A percentile compares a stretch with the other conserved stretches of the same genome.
Conservation (phyloP, 139 green algal genomes). For the Axilococcus clingmanii region DNA sequence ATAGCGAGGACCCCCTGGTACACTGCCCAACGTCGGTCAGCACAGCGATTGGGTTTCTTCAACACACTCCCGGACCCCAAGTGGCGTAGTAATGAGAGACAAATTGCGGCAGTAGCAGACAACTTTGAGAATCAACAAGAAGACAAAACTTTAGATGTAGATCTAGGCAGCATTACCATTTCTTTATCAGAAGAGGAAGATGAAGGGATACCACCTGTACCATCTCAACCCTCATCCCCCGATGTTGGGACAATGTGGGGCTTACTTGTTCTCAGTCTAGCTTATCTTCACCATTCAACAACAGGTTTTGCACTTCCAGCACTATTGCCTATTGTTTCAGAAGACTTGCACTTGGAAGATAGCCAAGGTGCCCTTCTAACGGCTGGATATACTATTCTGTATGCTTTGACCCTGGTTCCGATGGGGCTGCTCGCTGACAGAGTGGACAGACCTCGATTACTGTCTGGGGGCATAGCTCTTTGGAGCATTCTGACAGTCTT, state of each 20-base stretch:
- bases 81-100: too few relatives aligned
- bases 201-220: too few relatives aligned
- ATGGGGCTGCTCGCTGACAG: constrained; percentile 70
- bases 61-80: too few relatives aligned
- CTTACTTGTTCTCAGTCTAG: constrained; percentile 53
- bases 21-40: too few relatives aligned
- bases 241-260: constrained; percentile 54
- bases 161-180: neutral
- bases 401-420: constrained; percentile 70
- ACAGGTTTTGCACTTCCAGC: constrained; percentile 65
- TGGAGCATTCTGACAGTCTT: constrained; percentile 64
- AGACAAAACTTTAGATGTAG: neutral
- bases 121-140: neutral
- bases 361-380: constrained; percentile 47
- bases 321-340: constrained; percentile 68
- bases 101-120: too few relatives aligned
- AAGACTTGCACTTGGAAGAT: constrained; percentile 62
- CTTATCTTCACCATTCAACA: constrained; percentile 77
- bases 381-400: constrained; percentile 61
- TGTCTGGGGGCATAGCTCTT: constrained; percentile 45
- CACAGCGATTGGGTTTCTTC: too few relatives aligned
- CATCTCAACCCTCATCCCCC: too few relatives aligned
- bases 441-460: constrained; percentile 54
- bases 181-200: neutral
- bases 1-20: too few relatives aligned